Evolutionary conservation across 2,329 filamentous ascomycete species (phyloP).

Genomic region (Ustulina deusta): DNA sequence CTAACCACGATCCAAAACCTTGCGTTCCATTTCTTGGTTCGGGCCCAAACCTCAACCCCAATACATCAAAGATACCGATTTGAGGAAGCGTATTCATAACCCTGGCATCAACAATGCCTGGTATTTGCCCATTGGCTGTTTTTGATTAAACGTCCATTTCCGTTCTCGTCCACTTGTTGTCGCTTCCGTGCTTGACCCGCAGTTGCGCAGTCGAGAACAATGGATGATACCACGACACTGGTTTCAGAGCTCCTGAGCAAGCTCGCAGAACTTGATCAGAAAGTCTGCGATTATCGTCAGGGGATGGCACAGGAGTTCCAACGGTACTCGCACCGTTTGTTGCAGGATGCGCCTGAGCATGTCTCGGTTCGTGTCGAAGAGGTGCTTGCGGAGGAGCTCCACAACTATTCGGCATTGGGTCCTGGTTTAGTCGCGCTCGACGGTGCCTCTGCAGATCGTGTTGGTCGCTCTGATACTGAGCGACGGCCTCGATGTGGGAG

Average conservation of each 20-base stretch:
- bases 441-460: slow-evolving; percentile 35
- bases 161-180: slow-evolving; percentile 15
- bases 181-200: slow-evolving; percentile 13
- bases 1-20: slow-evolving; percentile 16
- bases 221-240: slow-evolving; percentile 63
- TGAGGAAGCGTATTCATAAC: slow-evolving; percentile 2
- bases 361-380: slow-evolving; percentile 61
- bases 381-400: slow-evolving; percentile 59
- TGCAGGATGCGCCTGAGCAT: slow-evolving; percentile 61
- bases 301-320: slow-evolving; percentile 69
- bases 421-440: slow-evolving; percentile 51
- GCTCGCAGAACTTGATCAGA: slow-evolving; percentile 68
- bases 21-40: slow-evolving; percentile 13
- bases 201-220: slow-evolving; percentile 47
- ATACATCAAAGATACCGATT: slow-evolving; percentile 3
- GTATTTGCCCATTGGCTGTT: slow-evolving; percentile 31
- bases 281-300: slow-evolving; percentile 67
- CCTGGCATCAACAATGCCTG: slow-evolving; percentile 27
- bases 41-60: slow-evolving; percentile 18
- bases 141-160: slow-evolving; percentile 28
- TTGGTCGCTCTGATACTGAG: slow-evolving; percentile 37
- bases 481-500: slow-evolving; percentile 45
- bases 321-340: slow-evolving; percentile 63
- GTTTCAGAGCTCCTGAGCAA: slow-evolving; percentile 65
- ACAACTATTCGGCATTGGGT: slow-evolving; percentile 60